Evolutionary conservation across 108 stramenopile species (phyloP).

Genomic region (Cyclotella kingstonii): DNA sequence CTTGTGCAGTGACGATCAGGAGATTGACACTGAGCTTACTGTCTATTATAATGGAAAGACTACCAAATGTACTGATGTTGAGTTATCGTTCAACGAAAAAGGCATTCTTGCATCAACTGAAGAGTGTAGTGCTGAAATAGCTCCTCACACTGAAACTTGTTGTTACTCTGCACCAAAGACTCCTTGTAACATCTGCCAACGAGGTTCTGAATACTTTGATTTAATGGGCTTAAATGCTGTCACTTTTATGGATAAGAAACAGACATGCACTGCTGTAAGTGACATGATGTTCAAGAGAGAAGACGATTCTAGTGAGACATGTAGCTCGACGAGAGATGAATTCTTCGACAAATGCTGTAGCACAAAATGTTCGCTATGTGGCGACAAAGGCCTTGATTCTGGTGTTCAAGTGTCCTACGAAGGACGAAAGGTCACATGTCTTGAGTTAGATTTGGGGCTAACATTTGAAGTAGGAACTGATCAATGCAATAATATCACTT

Average conservation of each 20-base stretch:
- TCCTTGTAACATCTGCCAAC: conserved; percentile 37
- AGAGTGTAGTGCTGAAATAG: conserved; percentile 18
- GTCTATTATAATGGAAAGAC: conserved; percentile 46
- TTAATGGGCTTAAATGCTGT: conserved; percentile 35
- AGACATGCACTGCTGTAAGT: conserved; percentile 24
- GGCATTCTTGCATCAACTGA: conserved; percentile 31
- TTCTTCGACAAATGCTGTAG: conserved; percentile 38
- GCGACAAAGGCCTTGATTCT: conserved; percentile 39
- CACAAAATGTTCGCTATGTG: conserved; percentile 41
- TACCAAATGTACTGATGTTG: conserved; percentile 28
- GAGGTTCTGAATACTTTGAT: conserved; percentile 35
- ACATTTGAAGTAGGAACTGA: conserved; percentile 32
- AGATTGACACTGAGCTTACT: conserved; percentile 30
- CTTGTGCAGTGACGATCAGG: conserved; percentile 26
- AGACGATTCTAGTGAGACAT: conserved; percentile 32
- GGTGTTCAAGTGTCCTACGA: conserved; percentile 42
- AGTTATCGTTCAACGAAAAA: conserved; percentile 31
- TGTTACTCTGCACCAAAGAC: conserved; percentile 23
- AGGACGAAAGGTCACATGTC: conserved; percentile 42
- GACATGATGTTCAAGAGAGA: conserved; percentile 31
- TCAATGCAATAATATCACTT: conserved; percentile 26
- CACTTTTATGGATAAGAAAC: conserved; percentile 27
- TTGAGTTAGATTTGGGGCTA: conserved; percentile 38
- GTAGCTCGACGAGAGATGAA: conserved; percentile 15
- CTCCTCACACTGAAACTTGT: conserved; percentile 17